Conservation (phyloP, 805 yeast genomes). For the Saturnispora hagleri region DNA sequence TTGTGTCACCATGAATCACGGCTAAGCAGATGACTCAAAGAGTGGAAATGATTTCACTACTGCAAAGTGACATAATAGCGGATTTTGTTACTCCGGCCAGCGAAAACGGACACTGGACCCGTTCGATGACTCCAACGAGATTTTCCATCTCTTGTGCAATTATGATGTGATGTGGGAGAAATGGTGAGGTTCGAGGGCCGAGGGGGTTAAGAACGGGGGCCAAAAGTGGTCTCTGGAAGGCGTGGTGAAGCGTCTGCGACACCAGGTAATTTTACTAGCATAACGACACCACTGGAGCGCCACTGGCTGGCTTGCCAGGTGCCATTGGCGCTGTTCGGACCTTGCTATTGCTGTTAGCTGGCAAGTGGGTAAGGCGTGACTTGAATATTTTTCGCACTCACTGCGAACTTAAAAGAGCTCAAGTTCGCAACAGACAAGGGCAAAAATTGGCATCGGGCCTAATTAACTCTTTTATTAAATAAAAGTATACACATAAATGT, state of each 20-base stretch:
- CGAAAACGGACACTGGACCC: neutral
- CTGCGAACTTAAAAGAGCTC: neutral
- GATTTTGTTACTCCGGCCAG: neutral
- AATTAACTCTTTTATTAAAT: too few relatives aligned
- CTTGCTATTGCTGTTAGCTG: neutral
- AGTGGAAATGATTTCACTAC: neutral
- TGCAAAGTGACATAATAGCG: neutral
- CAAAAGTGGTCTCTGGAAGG: neutral
- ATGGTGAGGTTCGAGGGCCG: neutral
- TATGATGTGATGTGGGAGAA: neutral
- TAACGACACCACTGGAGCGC: neutral
- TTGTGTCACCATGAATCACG: neutral
- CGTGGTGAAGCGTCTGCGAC: neutral
- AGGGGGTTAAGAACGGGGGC: neutral
- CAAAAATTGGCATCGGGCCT: neutral
- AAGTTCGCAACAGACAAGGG: neutral
- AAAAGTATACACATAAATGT: conserved; percentile 10
- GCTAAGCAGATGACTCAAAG: neutral
- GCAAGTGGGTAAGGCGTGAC: neutral
- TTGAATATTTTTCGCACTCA: neutral
- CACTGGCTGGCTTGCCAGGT: neutral
- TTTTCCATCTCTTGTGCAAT: neutral
- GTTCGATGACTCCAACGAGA: neutral
- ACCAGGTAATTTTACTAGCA: neutral
- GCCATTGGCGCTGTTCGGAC: neutral